phyloP scores from a whole-genome alignment of 176 grass and related monocot genomes.

The Cocos nucifera region DNA sequence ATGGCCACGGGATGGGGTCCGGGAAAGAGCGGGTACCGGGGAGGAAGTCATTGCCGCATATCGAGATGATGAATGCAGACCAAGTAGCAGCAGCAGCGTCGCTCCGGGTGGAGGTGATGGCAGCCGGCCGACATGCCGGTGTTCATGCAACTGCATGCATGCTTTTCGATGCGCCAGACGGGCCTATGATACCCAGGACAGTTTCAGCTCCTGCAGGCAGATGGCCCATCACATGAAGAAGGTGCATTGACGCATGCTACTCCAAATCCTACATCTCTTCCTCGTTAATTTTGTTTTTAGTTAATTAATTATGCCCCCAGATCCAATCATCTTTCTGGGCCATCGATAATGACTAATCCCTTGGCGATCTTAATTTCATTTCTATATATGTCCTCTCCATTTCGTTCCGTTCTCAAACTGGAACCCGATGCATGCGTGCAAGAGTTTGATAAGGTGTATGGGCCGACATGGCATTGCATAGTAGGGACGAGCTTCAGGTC shows the following conservation, averaged over 20 bases:
- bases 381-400: neutral
- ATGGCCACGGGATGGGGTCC: too few species aligned
- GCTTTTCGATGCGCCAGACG: slow-evolving; percentile 60
- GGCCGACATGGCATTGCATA: slow-evolving; percentile 74
- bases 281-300: too few species aligned
- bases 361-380: too few species aligned
- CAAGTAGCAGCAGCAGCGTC: slow-evolving; percentile 39
- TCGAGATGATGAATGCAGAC: slow-evolving; percentile 38
- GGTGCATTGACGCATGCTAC: slow-evolving; percentile 25
- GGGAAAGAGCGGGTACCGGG: slow-evolving; percentile 7
- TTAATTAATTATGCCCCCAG: too few species aligned
- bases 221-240: slow-evolving; percentile 79
- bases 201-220: slow-evolving; percentile 76
- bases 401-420: neutral
- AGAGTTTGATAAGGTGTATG: slow-evolving; percentile 77
- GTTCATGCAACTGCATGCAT: slow-evolving; percentile 76
- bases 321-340: too few species aligned
- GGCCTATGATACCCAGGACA: slow-evolving; percentile 39
- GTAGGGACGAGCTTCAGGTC: slow-evolving; percentile 68
- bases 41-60: slow-evolving; percentile 65
- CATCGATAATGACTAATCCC: too few species aligned
- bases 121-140: slow-evolving; percentile 63
- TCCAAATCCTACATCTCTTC: slow-evolving; percentile 1
- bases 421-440: neutral
- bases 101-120: slow-evolving; percentile 57